Evolutionary conservation across 768 basidiomycete genomes (phyloP).

Genomic region (Paxillus ammoniavirescens): DNA sequence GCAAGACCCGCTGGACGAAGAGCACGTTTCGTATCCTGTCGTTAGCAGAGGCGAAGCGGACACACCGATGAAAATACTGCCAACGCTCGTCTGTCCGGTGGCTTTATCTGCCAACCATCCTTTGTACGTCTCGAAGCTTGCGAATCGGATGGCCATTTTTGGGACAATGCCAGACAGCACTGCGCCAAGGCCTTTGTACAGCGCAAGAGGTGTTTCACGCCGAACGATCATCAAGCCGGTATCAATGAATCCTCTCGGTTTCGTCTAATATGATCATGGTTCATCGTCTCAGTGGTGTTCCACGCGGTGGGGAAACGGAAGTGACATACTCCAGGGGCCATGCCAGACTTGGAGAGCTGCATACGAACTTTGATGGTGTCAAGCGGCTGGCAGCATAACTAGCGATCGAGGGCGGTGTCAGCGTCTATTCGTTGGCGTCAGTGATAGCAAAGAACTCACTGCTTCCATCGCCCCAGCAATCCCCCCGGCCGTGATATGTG

Average conservation of each 20-base stretch:
- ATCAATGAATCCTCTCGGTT: slow-evolving; percentile 87
- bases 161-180: slow-evolving; percentile 96
- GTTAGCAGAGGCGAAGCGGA: slow-evolving; percentile 3
- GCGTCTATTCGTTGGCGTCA: not conserved
- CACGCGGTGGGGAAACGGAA: not conserved
- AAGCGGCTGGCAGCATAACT: slow-evolving; percentile 87
- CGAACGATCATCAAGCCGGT: slow-evolving; percentile 86
- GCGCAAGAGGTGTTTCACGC: slow-evolving; percentile 89
- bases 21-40: not conserved
- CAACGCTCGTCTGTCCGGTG: slow-evolving; percentile 78
- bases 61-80: slow-evolving; percentile 85
- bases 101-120: slow-evolving; percentile 68
- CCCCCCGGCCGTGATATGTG: slow-evolving; percentile 92
- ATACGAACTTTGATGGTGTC: slow-evolving; percentile 99
- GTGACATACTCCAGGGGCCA: slow-evolving; percentile 74
- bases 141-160: slow-evolving; percentile 99
- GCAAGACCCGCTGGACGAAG: slow-evolving; percentile 75
- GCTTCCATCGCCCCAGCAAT: slow-evolving; percentile 94
- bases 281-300: not conserved
- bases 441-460: slow-evolving; percentile 38
- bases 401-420: slow-evolving; percentile 1
- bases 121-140: slow-evolving; percentile 96
- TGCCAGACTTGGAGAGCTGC: slow-evolving; percentile 88
- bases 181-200: slow-evolving; percentile 98
- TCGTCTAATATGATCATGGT: slow-evolving; percentile 56